Evolutionary conservation across 441 rosid genomes (phyloP).

Genomic region (Manihot esculenta): DNA sequence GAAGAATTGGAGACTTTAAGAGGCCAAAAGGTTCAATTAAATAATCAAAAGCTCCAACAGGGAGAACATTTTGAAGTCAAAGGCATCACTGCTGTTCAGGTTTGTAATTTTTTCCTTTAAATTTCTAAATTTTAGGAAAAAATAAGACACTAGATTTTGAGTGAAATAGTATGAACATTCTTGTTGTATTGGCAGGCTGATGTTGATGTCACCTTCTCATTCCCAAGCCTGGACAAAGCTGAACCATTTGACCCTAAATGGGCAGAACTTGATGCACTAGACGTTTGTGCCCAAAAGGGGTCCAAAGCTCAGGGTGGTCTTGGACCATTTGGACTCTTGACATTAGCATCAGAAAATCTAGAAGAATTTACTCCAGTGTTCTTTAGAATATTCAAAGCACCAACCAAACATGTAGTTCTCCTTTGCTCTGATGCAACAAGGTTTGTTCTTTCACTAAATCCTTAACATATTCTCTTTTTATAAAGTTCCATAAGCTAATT

Average conservation of each 20-base stretch:
- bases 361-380: constrained; percentile 77
- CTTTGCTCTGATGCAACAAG: constrained; percentile 80
- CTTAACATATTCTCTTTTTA: too few species aligned
- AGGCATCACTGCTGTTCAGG: constrained; percentile 74
- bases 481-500: too few species aligned
- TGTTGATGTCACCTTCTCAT: constrained; percentile 67
- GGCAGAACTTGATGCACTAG: constrained; percentile 38
- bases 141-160: too few species aligned
- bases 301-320: constrained; percentile 47
- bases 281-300: constrained; percentile 49
- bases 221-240: constrained; percentile 52
- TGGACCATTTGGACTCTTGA: constrained; percentile 83
- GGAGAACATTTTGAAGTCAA: constrained; percentile 52
- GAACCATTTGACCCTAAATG: constrained; percentile 55
- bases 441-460: constrained; percentile 24
- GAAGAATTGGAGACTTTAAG: constrained; percentile 59
- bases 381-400: constrained; percentile 63
- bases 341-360: constrained; percentile 56
- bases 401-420: constrained; percentile 48
- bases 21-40: constrained; percentile 32
- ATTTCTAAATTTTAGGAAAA: neutral
- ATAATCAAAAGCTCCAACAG: constrained; percentile 28
- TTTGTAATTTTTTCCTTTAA: too few species aligned
- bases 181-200: constrained; percentile 46
- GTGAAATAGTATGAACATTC: too few species aligned